phyloP scores from a whole-genome alignment of 2,329 filamentous ascomycete species.

The Emmonsia crescens region DNA sequence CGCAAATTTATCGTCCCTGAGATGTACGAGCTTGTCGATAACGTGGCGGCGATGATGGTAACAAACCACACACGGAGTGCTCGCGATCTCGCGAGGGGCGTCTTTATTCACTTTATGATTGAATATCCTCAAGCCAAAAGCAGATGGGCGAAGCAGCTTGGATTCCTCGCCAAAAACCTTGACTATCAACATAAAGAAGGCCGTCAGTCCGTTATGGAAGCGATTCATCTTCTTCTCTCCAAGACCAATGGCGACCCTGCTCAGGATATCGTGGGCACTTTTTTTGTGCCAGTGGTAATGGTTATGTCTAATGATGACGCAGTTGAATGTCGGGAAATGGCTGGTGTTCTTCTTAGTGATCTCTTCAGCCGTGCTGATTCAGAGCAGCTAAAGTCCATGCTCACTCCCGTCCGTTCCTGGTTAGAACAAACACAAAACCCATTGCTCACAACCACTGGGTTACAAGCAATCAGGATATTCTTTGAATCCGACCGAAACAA shows the following conservation, averaged over 20 bases:
- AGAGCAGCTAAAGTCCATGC: conserved; percentile 59
- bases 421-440: conserved; percentile 62
- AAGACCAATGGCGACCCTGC: conserved; percentile 75
- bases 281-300: conserved; percentile 78
- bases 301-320: conserved; percentile 83
- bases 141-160: conserved; percentile 78
- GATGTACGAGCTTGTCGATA: conserved; percentile 85
- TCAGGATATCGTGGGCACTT: conserved; percentile 67
- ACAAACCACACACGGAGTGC: conserved; percentile 87
- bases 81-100: conserved; percentile 73
- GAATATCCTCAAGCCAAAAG: conserved; percentile 90
- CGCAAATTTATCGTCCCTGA: conserved; percentile 74
- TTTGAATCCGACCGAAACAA: conserved; percentile 57
- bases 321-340: conserved; percentile 71
- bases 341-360: conserved; percentile 66
- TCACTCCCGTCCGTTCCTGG: conserved; percentile 64
- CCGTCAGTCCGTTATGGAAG: conserved; percentile 84
- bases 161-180: conserved; percentile 80
- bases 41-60: conserved; percentile 85
- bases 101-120: conserved; percentile 87
- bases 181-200: conserved; percentile 84
- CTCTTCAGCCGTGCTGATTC: conserved; percentile 68
- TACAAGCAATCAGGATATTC: conserved; percentile 75
- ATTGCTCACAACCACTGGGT: conserved; percentile 58
- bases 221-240: conserved; percentile 71